Conservation (phyloP, 108 stramenopile genomes). For the Discostella stelligeroides region DNA sequence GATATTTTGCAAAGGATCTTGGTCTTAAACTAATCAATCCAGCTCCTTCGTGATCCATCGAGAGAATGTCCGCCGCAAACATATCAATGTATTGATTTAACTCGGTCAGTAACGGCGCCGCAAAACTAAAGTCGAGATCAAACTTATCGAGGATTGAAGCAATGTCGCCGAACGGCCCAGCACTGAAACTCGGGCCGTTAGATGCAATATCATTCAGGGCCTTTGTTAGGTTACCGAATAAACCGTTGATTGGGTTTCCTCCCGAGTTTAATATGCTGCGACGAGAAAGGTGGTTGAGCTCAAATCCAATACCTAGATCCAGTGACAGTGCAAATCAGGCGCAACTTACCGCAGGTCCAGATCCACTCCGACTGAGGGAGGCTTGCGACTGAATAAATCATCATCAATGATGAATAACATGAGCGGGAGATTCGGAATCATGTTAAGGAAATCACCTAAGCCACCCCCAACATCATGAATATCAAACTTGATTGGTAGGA, state of each 20-base stretch:
- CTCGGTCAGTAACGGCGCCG: neutral
- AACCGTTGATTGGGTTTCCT: constrained; percentile 2
- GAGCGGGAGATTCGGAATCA: neutral
- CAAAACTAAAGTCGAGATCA: constrained; percentile 13
- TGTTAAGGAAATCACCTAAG: neutral
- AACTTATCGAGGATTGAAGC: constrained; percentile 27
- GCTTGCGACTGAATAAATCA: constrained; percentile 15
- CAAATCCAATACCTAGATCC: too few species aligned
- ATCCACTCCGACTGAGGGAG: constrained; percentile 13
- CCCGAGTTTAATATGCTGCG: constrained; percentile 15
- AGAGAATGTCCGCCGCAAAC: constrained; percentile 8
- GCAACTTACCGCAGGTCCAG: constrained; percentile 28
- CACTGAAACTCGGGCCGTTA: neutral
- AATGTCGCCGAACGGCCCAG: constrained; percentile 16
- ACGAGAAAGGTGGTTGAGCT: too few species aligned
- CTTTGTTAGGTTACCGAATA: constrained; percentile 3
- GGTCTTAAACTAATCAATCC: constrained; percentile 22
- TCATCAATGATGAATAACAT: constrained; percentile 19
- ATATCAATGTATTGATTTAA: constrained; percentile 3
- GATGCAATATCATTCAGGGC: constrained; percentile 11
- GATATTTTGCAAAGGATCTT: constrained; percentile 18
- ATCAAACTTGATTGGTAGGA: constrained; percentile 9
- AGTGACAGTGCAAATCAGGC: too few species aligned
- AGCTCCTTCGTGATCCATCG: neutral
- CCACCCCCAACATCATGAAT: constrained; percentile 1